Base-by-base conservation (phyloP, 176 grass and related monocot genomes). In the Cenchrus americanus region DNA sequence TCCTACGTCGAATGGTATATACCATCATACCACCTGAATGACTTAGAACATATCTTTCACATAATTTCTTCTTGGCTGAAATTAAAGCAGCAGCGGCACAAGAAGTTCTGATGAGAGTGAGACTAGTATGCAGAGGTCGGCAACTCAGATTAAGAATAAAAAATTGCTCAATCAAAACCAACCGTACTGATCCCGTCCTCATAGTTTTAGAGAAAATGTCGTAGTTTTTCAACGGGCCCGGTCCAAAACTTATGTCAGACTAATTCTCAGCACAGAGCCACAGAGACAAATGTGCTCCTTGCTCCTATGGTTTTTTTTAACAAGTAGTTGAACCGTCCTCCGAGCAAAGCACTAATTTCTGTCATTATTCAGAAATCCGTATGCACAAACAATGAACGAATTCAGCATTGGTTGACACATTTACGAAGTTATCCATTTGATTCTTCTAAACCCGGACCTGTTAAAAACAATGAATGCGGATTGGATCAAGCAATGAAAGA, bases 1-100 rank as follows among this genome's bases (percentile, higher is more conserved):
- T 50, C 12, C 37, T 21, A 14, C 19, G n/a, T n/a, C n/a, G 14
- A 57, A 15, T 14, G 49, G 11, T 24, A 69, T 21, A 44, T 8
- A 42, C 79, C 78, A 81, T 14, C 30, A 44, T 8, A 42, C 79
- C 78, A 81, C n/a, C 30, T 68, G 63, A 40, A 69, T 10, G 40
- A 40, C 47, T 32, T 49, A 32, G 7, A 32, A 40, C 9, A 24
- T 19, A 43, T 10, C 47, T 55, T 54, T 69, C 64, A 24, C 18
- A 57, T 7, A 69, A 43, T 26, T 55, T 53, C 51, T 53, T 53
- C 15, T 53, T 53, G 14, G 14, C 6, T 19, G 53, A 42, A 62
- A 72, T 6, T 63, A 24, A 30, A 63, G 10, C 61, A 63, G 51
- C 40, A 48, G 43, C 17, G 10, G 11, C 47, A 59, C 5, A 18